These are phyloP conservation scores for Prosopis cineraria DNA, from an alignment of 306 rosid species.

Conservation along the genomic window DNA sequence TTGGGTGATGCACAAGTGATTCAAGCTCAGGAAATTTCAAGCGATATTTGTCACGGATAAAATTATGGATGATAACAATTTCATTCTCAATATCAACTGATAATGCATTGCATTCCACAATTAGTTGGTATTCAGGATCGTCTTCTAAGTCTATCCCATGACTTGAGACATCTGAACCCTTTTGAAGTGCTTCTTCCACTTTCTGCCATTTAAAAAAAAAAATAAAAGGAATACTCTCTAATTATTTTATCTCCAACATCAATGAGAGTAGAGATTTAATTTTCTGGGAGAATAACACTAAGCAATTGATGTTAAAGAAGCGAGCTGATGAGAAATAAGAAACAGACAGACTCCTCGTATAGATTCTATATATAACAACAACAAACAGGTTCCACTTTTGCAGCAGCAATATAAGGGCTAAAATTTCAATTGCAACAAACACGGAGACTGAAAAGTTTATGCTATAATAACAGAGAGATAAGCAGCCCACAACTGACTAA, in stretches of 20 bases:
- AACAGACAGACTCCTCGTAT: background rate
- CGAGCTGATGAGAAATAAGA: background rate
- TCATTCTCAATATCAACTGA: conserved; percentile 98
- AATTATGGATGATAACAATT: conserved; percentile 83
- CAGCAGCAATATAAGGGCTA: conserved; percentile 9
- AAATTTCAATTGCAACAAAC: conserved; percentile 23
- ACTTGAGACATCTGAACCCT: conserved; percentile 56
- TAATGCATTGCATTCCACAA: conserved; percentile 87
- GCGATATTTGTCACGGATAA: conserved; percentile 92
- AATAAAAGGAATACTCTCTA: background rate
- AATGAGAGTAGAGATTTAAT: conserved; percentile 26
- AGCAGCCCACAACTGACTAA: conserved; percentile 30
- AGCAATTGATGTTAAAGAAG: conserved; percentile 21
- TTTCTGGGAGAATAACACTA: background rate
- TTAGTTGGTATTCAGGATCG: conserved; percentile 93
- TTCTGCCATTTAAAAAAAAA: conserved; percentile 60
- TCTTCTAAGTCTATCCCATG: conserved; percentile 78
- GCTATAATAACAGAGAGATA: background rate
- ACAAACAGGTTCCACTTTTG: background rate
- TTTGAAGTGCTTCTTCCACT: conserved; percentile 85
- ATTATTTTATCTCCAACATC: conserved; percentile 15
- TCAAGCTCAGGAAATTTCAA: conserved; percentile 96
- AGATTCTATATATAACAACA: background rate
- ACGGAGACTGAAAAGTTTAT: background rate
- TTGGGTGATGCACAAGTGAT: conserved; percentile 91